A percentile compares a stretch with the other conserved stretches of the same genome.
Conservation (phyloP, 345 rosid species). For the Populus pruinosa region DNA sequence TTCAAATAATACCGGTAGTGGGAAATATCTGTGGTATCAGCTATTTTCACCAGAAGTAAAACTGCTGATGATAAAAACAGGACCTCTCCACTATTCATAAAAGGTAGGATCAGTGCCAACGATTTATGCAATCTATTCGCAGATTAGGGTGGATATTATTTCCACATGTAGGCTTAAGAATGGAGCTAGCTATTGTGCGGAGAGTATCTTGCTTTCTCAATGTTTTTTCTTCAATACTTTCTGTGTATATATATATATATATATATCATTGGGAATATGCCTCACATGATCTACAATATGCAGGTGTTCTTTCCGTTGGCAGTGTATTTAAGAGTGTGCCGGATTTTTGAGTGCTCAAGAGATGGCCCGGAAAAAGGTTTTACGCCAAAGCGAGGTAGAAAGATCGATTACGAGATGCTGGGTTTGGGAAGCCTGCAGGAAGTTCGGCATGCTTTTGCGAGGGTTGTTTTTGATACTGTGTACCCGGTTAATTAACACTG, state of each 20-base stretch:
- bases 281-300: neutral
- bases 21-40: neutral
- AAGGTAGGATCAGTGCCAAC: neutral
- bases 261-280: neutral
- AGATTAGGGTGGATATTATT: neutral
- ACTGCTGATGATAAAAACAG: neutral
- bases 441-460: conserved; percentile 64
- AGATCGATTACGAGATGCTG: conserved; percentile 53
- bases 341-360: conserved; percentile 57
- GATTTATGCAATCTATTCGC: neutral
- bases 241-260: neutral
- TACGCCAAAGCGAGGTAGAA: conserved; percentile 47
- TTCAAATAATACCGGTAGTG: neutral
- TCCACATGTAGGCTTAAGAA: neutral
- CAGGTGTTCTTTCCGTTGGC: conserved; percentile 72
- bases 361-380: conserved; percentile 37
- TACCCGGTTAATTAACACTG: conserved; percentile 40
- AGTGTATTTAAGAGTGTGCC: conserved; percentile 38
- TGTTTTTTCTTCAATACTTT: neutral
- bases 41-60: neutral
- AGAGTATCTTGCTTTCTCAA: neutral
- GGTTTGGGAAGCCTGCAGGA: conserved; percentile 54
- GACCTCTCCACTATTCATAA: neutral
- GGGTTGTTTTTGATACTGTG: conserved; percentile 78
- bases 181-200: neutral